Conservation (phyloP, 2,329 filamentous ascomycete genomes). For the Hortaea werneckii region DNA sequence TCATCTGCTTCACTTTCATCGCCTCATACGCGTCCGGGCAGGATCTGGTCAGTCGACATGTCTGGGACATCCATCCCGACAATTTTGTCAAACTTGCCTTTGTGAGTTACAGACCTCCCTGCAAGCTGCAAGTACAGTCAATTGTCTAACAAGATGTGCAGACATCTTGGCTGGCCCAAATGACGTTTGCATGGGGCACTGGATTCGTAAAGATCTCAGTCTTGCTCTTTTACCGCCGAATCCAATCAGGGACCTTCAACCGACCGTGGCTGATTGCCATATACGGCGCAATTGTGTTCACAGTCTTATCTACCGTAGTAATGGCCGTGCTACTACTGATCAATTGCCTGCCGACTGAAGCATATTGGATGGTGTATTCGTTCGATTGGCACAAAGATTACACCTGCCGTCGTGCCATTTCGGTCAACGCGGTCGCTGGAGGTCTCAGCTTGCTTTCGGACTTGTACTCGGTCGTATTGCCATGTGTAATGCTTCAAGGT, state of each 20-base stretch:
- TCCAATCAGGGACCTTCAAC: constrained; percentile 11
- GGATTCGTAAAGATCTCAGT: no score
- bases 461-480: constrained; percentile 12
- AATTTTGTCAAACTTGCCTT: background rate
- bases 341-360: constrained; percentile 10
- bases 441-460: constrained; percentile 9
- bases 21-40: no score
- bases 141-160: background rate
- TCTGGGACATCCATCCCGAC: constrained; percentile 13
- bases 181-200: constrained; percentile 6
- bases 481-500: constrained; percentile 27
- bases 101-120: no score
- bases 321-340: constrained; percentile 9
- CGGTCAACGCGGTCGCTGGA: constrained; percentile 16
- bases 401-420: constrained; percentile 20
- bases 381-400: constrained; percentile 12
- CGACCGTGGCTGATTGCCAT: constrained; percentile 8
- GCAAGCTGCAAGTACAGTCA: no score
- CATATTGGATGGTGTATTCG: constrained; percentile 11
- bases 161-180: constrained; percentile 17
- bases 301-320: constrained; percentile 4
- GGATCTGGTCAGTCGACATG: background rate
- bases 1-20: background rate
- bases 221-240: no score
- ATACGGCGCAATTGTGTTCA: constrained; percentile 8